phyloP scores from a whole-genome alignment of 768 basidiomycete species.

The Tylopilus balloui region DNA sequence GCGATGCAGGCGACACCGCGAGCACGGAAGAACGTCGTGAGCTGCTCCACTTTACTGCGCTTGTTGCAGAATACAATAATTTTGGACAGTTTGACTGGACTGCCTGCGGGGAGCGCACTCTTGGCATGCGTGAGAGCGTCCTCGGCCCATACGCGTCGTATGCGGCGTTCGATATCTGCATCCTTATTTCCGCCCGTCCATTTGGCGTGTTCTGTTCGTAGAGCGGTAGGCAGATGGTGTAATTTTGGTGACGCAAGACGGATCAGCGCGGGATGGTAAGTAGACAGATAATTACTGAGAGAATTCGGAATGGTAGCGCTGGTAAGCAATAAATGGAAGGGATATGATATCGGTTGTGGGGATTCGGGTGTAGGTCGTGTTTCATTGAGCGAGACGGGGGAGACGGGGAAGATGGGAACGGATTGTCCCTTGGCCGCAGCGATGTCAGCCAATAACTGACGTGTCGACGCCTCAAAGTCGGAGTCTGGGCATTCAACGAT shows the following conservation, averaged over 20 bases:
- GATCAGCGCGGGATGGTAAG: constrained; percentile 55
- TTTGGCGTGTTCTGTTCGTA: constrained; percentile 67
- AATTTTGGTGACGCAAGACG: constrained; percentile 78
- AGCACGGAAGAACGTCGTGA: constrained; percentile 54
- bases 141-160: constrained; percentile 71
- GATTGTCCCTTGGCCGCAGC: constrained; percentile 49
- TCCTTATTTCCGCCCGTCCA: constrained; percentile 80
- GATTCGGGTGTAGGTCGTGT: constrained; percentile 5
- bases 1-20: constrained; percentile 60
- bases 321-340: constrained; percentile 77
- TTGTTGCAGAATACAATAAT: constrained; percentile 84
- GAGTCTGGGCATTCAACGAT: constrained; percentile 46
- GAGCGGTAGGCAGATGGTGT: constrained; percentile 68
- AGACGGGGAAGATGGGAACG: constrained; percentile 13
- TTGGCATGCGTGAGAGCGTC: constrained; percentile 42
- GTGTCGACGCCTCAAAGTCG: constrained; percentile 76
- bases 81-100: constrained; percentile 47
- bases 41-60: constrained; percentile 57
- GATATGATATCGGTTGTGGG: constrained; percentile 41
- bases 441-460: constrained; percentile 66
- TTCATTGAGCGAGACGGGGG: constrained; percentile 16
- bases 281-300: constrained; percentile 59
- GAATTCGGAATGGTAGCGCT: constrained; percentile 85
- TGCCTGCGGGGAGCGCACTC: constrained; percentile 15
- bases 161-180: constrained; percentile 71